phyloP scores from a whole-genome alignment of 805 yeast species.

The Wickerhamiella sorbophila region DNA sequence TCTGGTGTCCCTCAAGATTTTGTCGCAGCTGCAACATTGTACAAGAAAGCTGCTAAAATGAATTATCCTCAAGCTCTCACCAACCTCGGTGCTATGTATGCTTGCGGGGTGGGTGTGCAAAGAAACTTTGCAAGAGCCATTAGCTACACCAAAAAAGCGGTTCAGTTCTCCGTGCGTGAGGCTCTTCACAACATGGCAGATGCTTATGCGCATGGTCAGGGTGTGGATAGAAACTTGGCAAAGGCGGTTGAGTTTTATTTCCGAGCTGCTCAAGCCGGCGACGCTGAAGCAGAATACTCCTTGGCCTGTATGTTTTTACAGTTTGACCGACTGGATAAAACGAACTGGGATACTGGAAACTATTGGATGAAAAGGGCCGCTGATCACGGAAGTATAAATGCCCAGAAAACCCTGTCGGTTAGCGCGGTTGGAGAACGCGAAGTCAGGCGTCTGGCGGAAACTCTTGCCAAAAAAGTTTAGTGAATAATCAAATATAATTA shows the following conservation, averaged over 20 bases:
- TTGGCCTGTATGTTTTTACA: constrained; percentile 8
- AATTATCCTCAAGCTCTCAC: constrained; percentile 12
- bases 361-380: constrained; percentile 11
- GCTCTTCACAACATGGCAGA: background rate
- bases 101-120: constrained; percentile 12
- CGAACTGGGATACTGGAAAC: constrained; percentile 1
- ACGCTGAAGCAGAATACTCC: constrained; percentile 10
- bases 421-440: too few relatives aligned
- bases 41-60: constrained; percentile 8
- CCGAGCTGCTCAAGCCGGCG: constrained; percentile 7
- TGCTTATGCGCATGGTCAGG: constrained; percentile 1
- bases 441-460: too few relatives aligned
- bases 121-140: constrained; percentile 3
- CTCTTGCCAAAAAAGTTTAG: too few relatives aligned
- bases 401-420: constrained; percentile 3
- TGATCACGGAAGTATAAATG: constrained; percentile 5
- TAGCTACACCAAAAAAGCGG: background rate
- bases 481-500: too few relatives aligned
- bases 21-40: constrained; percentile 6
- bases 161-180: background rate
- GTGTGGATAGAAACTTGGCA: background rate
- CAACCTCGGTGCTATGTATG: constrained; percentile 15
- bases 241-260: constrained; percentile 2
- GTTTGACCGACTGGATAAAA: constrained; percentile 2
- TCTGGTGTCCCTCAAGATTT: constrained; percentile 2